Evolutionary conservation across 2,329 filamentous ascomycete species (phyloP).

Genomic region (Exophiala oligosperma): DNA sequence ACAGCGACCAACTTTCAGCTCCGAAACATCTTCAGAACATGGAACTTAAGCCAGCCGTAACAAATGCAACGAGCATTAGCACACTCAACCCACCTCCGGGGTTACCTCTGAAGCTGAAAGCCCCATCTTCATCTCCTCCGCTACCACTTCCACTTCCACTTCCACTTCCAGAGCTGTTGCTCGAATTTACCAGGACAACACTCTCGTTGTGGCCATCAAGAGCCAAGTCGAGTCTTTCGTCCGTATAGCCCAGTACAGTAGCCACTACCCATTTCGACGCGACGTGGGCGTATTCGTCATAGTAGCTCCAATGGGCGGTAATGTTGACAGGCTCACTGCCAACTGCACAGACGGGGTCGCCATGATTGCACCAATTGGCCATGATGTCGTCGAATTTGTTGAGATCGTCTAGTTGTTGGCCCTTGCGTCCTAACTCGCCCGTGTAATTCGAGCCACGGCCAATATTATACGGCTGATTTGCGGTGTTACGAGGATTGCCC

Average conservation of each 20-base stretch:
- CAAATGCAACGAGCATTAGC: background rate
- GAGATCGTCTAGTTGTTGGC: slow-evolving; percentile 15
- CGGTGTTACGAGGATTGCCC: slow-evolving; percentile 15
- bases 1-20: too few species aligned
- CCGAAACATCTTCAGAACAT: background rate
- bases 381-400: slow-evolving; percentile 14
- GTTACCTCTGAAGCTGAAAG: slow-evolving; percentile 2
- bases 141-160: background rate
- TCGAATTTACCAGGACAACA: slow-evolving; percentile 4
- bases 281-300: slow-evolving; percentile 14
- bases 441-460: slow-evolving; percentile 11
- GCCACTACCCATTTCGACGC: slow-evolving; percentile 17
- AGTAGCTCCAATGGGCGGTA: slow-evolving; percentile 19
- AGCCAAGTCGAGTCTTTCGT: slow-evolving; percentile 8
- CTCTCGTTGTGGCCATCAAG: slow-evolving; percentile 10
- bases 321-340: slow-evolving; percentile 16
- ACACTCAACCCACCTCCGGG: background rate
- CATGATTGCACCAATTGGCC: slow-evolving; percentile 15
- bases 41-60: slow-evolving; percentile 5
- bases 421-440: slow-evolving; percentile 8
- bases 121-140: slow-evolving; percentile 4
- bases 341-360: slow-evolving; percentile 21
- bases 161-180: background rate
- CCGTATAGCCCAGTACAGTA: slow-evolving; percentile 8
- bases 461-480: slow-evolving; percentile 18